Base-by-base conservation (phyloP, 2,329 filamentous ascomycete species). In the Colletotrichum sidae region DNA sequence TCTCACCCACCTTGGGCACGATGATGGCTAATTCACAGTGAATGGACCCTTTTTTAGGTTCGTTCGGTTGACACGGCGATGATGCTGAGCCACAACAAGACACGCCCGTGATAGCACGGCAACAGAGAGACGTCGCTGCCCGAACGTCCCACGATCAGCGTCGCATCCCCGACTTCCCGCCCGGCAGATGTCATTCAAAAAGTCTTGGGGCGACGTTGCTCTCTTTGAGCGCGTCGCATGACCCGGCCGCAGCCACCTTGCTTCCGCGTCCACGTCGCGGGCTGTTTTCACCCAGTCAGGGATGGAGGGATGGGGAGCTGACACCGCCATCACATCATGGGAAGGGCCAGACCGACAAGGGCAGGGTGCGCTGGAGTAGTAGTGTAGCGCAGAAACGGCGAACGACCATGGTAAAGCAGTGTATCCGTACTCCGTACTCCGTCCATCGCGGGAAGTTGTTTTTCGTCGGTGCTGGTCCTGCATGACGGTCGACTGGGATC, bases 301-400 rank as follows among this genome's bases (percentile, higher is more conserved):
- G n/a, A 39, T 15, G 52, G 35, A 49, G 46, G 41, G n/a, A 39
- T 15, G 52, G 35, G 41, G 53, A 61, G 61, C 61, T 61, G 56
- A 65, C 61, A 65, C 61, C 61, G 51, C 57, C 61, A 52, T 65
- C 47, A 37, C 51, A 65, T 62, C 46, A 56, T 53, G 44, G 42
- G 35, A 47, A 41, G 51, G 47, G 38, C 25, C 12, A 33, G 41
- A 8, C 9, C 13, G 41, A 46, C 33, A 4, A 33, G 25, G 17
- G 35, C 12, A 37, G 53, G 7, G 42, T 44, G 13, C 42, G 13
- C 25, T 25, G 25, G 25, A 25, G 25, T 25, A 25, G 25, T 25
- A 25, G 17, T 25, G 25, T 25, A 25, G 25, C 25, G 25, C 25
- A 25, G 25, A 25, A 25, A 25, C 25, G 25, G 4, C 4, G 1